Evolutionary conservation across 306 rosid species (phyloP), one percentile per base, ranked within the genome.

Genomic region (Prunus davidiana): DNA sequence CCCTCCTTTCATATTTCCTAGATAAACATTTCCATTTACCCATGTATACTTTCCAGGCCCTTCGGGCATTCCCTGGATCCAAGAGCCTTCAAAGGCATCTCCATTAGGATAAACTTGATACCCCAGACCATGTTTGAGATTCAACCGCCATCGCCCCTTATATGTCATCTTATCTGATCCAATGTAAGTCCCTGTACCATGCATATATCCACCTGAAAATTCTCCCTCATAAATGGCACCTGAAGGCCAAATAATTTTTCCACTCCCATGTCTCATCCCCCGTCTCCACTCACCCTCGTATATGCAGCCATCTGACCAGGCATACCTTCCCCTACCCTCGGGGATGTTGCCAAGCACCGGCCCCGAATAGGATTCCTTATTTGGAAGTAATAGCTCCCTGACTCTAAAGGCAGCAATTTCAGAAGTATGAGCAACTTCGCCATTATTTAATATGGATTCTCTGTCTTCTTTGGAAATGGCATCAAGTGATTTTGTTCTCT

Each of bases 261-360:
- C 99, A 67, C 4, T 65, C 76, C 97, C 99, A 75, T 91, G 88
- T 83, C 89, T 92, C 93, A 92, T 91, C 90, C 99, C 99, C 78
- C 90, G 83, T 86, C 97, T 89, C 99, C 99, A 95, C 84, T 88
- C 99, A 38, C 99, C 99, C 57, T 89, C 97, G 71, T 92, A 95
- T 22, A 84, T 74, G 83, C 97, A 92, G 72, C 97, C 93, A 84
- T 92, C 97, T 41, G 90, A 79, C 99, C 99, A 95, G 20, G 87
- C 80, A 86, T 95, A 95, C 77, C 80, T 89, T 79, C 99, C 99
- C 8, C 11, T 81, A 10, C 98, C 97, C 86, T 95, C 98, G 0
- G 97, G 93, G 67, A 83, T 62, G 87, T 89, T 89, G 27, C 93
- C 99, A 20, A 87, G 90, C 85, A 88, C 82, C 32, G 98, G 79